Base-by-base conservation (phyloP, 208 protist genomes). In the Acanthamoeba pearcei region DNA sequence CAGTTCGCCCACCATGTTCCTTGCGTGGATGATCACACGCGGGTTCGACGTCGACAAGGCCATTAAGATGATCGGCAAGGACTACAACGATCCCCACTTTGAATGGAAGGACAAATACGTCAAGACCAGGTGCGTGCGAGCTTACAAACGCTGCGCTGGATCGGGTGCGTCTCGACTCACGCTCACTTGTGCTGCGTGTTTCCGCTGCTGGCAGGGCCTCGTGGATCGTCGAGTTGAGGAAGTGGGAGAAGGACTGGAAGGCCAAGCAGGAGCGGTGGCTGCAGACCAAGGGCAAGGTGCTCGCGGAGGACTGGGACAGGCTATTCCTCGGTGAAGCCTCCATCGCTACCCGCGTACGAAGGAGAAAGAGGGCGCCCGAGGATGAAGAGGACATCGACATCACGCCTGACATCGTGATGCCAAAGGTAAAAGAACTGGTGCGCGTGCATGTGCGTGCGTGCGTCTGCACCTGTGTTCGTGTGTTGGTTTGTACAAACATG, bases 91-190 rank as follows among this genome's bases (percentile, higher is more conserved):
- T 35, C 64, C 86, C 24, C 35, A 57, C 55, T 93, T 76, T 76
- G 86, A 93, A 10, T 93, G 86, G 86, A 72, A 76, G 35, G 49
- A 51, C 86, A 68, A 76, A 57, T 93, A 93, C 49, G 86, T 93
- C 29, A 68, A 76, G n/a, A 93, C 86, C 15, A 60, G 85, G 46
- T 24, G 24, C 17, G 66, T n/a, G 29, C 27, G 27, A 32, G 32
- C 66, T n/a, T 32, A 24, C 24, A n/a, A 29, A 49, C 46, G 2
- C 46, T 49, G 46, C 46, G 5, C 4, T 49, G 46, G 46, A 49
- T 49, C 0, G 8, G 46, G 46, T 49, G 46, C 46, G 46, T 49
- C 46, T 49, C 8, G 38, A 49, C 46, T 49, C 46, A 49, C 46
- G 42, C 6, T 0, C 38, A 38, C n/a, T n/a, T n/a, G n/a, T n/a